These are phyloP conservation scores for Fusarium scirpi DNA, from an alignment of 2,329 filamentous ascomycete species.

Conservation along the genomic window DNA sequence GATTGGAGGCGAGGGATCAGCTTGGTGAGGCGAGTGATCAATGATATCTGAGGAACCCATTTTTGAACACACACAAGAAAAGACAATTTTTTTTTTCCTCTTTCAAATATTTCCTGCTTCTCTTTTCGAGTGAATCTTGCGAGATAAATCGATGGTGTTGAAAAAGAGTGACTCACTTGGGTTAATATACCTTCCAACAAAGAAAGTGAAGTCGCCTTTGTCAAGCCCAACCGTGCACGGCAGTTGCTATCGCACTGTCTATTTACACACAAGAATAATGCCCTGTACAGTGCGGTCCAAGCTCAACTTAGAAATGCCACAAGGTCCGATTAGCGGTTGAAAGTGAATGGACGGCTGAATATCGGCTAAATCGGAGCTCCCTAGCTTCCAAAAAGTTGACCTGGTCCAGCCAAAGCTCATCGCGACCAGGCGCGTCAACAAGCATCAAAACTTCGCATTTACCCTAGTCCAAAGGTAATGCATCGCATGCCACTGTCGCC, in stretches of 20 bases:
- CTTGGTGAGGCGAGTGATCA: constrained; percentile 90
- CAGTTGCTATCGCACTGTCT: background rate
- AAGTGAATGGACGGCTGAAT: constrained; percentile 42
- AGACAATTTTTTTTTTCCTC: background rate
- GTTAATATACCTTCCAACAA: constrained; percentile 25
- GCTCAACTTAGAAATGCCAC: constrained; percentile 13
- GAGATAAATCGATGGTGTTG: constrained; percentile 30
- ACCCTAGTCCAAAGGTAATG: constrained; percentile 52
- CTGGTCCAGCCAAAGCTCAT: constrained; percentile 45
- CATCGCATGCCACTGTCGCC: constrained; percentile 54
- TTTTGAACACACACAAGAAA: constrained; percentile 38
- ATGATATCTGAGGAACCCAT: constrained; percentile 66
- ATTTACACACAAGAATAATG: background rate
- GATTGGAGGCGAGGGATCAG: constrained; percentile 77
- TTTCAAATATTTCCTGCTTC: background rate
- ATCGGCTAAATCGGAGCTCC: constrained; percentile 45
- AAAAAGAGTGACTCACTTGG: constrained; percentile 40
- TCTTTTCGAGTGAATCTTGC: constrained; percentile 1
- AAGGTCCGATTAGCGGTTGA: constrained; percentile 37
- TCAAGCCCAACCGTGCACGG: background rate
- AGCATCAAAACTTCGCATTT: constrained; percentile 45
- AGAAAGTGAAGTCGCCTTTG: constrained; percentile 34
- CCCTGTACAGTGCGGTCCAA: constrained; percentile 29
- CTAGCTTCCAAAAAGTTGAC: constrained; percentile 48
- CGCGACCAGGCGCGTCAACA: constrained; percentile 53